These are phyloP conservation scores for Mrakia gelida DNA, from an alignment of 768 basidiomycete species.

Conservation along the genomic window DNA sequence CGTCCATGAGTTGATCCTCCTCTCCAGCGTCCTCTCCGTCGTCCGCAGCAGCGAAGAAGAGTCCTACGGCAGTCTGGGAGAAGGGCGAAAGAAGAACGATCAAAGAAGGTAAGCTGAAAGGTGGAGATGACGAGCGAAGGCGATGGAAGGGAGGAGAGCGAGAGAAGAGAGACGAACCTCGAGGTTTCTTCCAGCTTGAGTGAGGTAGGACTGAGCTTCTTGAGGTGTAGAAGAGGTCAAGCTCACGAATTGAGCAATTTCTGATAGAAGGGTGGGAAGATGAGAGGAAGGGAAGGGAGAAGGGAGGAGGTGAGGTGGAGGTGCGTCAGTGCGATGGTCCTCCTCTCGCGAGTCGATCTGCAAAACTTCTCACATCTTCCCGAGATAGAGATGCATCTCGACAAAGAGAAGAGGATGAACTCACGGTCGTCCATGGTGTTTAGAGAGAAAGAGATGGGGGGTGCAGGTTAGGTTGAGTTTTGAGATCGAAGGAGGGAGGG, in stretches of 20 bases:
- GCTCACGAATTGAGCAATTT: constrained; percentile 28
- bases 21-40: constrained; percentile 14
- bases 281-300: neutral
- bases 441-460: neutral
- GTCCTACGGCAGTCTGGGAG: constrained; percentile 23
- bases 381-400: too few species aligned
- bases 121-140: neutral
- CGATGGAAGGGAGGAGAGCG: neutral
- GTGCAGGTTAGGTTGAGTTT: neutral
- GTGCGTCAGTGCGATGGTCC: neutral
- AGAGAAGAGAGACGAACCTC: constrained; percentile 13
- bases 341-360: neutral
- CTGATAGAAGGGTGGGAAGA: neutral
- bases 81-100: neutral
- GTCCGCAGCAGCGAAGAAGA: constrained; percentile 28
- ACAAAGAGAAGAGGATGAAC: neutral
- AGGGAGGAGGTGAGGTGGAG: constrained; percentile 10
- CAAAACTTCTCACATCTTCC: neutral
- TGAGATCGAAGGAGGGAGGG: neutral
- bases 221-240: constrained; percentile 23
- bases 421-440: constrained; percentile 20
- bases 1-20: constrained; percentile 11
- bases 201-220: constrained; percentile 22
- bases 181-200: constrained; percentile 25
- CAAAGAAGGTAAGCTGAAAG: neutral